Base-by-base conservation (phyloP, 1,139 yeast species). In the Candida labiduridarum region DNA sequence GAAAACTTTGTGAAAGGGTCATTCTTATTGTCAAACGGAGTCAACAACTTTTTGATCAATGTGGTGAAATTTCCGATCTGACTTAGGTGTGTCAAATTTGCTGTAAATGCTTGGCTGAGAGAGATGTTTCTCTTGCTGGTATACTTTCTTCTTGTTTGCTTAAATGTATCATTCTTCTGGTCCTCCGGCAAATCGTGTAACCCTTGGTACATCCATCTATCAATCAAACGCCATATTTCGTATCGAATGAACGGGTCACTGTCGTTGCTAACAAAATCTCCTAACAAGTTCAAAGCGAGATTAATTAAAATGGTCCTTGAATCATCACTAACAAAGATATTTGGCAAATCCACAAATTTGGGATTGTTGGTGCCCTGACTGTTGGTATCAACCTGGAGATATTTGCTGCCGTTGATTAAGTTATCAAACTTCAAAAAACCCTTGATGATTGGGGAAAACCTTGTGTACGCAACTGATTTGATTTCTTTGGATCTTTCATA, bases 191-290 rank as follows among this genome's bases (percentile, higher is more conserved):
- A 40, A 29, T 59, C 56, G 42, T 57, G 49, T 52, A 73, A 56
- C 19, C 69, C 64, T 52, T 71, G 80, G 61, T 84, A 87, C 29
- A 89, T 68, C 90, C 96, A 86, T n/a, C 77, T 68, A 60, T 92
- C 97, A 12, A 92, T 56, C 9, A 79, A 68, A 11, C 72, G 71
- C 97, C 98, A 92, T 19, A 89, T 74, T 33, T 74, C 75, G 36
- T 72, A 66, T 55, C 85, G 78, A 2, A 69, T 56, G 3, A 58
- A 56, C 29, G 66, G 56, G 41, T 64, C 65, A 11, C 63, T 61
- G 44, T 75, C 76, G 4, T 67, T 61, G 15, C 70, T 70, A 5
- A 85, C 84, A 44, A 83, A 72, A 46, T 66, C 67, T 74, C 57
- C 85, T 64, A 92, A 65, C 12, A 74, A 62, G 34, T 67, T 64